Conservation (phyloP, 108 stramenopile species). For the Skeletonema potamos region DNA sequence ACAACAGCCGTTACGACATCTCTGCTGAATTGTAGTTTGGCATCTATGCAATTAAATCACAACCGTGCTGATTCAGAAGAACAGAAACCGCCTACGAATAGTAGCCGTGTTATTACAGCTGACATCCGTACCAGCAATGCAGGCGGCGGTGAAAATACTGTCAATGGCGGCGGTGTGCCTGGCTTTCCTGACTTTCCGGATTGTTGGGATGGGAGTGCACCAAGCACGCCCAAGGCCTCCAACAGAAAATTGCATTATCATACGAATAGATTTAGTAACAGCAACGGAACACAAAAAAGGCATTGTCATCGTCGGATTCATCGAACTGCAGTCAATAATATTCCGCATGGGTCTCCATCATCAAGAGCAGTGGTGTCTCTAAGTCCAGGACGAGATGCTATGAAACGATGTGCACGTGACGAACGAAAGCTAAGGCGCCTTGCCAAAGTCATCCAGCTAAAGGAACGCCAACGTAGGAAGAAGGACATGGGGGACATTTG, state of each 20-base stretch:
- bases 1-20: neutral
- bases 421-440: constrained; percentile 14
- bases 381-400: constrained; percentile 3
- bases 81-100: too few species aligned
- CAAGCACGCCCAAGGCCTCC: neutral
- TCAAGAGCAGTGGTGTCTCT: neutral
- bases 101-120: too few species aligned
- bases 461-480: constrained; percentile 11
- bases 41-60: neutral
- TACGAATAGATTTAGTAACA: neutral
- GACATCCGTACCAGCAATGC: too few species aligned
- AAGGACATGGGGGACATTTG: constrained; percentile 19
- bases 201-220: constrained; percentile 30
- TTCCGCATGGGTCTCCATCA: constrained; percentile 1
- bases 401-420: constrained; percentile 4
- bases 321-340: constrained; percentile 27
- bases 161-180: constrained; percentile 24
- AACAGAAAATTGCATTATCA: neutral
- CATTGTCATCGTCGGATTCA: neutral
- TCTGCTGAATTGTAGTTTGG: neutral
- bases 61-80: too few species aligned
- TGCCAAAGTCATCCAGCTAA: constrained; percentile 12
- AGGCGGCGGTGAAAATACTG: neutral
- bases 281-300: neutral
- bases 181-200: constrained; percentile 57